These are phyloP conservation scores for Incumbomyces lentus DNA, from an alignment of 2,329 filamentous ascomycete species.

Conservation along the genomic window DNA sequence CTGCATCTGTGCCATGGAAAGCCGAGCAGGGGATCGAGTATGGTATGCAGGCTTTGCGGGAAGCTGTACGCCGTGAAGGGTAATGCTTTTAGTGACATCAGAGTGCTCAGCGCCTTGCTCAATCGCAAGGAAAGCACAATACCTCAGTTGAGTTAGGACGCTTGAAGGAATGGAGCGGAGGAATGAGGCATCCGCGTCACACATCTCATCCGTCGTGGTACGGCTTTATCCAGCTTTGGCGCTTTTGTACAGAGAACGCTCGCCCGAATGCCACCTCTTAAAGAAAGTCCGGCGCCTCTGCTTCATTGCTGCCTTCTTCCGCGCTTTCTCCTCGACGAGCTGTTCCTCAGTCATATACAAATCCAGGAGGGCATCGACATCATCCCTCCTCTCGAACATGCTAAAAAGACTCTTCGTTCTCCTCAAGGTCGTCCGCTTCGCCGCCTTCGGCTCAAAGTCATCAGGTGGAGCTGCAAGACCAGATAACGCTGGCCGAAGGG, in stretches of 20 bases:
- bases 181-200: too few relatives aligned
- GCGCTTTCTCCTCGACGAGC: conserved; percentile 11
- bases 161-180: too few relatives aligned
- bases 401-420: conserved; percentile 15
- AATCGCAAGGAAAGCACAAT: neutral
- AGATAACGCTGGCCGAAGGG: neutral
- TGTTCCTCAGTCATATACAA: conserved; percentile 17
- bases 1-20: conserved; percentile 37
- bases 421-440: neutral
- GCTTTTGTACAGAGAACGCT: neutral
- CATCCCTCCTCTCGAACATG: conserved; percentile 13
- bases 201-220: neutral
- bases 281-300: neutral
- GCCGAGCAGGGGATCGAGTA: conserved; percentile 48
- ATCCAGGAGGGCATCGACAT: conserved; percentile 17
- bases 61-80: conserved; percentile 40
- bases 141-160: neutral
- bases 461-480: neutral
- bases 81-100: conserved; percentile 49
- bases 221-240: neutral
- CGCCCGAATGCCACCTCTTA: conserved; percentile 1
- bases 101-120: conserved; percentile 52
- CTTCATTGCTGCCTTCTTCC: conserved; percentile 6
- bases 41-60: conserved; percentile 45
- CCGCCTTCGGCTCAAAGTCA: neutral